Conservation (phyloP, 1,139 yeast species). For the Blastobotrys illinoisensis region DNA sequence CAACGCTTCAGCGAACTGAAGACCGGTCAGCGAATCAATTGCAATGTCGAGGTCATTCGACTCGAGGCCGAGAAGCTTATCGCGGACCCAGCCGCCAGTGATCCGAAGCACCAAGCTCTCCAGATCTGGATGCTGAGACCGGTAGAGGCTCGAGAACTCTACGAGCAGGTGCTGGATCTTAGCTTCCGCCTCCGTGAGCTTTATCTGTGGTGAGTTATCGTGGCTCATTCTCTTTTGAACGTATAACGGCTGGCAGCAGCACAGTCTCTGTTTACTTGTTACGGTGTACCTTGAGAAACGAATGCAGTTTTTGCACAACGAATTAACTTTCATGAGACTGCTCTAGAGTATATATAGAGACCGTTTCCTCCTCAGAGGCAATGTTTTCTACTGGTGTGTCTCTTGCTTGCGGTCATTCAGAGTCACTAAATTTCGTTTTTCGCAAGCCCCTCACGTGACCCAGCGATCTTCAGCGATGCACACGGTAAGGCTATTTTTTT, state of each 20-base stretch:
- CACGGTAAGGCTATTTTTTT: no score
- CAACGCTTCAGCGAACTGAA: slow-evolving; percentile 69
- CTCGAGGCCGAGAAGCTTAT: slow-evolving; percentile 71
- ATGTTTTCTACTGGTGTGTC: not conserved
- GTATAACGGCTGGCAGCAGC: not conserved
- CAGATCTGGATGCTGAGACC: slow-evolving; percentile 6
- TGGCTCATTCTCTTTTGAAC: not conserved
- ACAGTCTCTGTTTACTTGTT: not conserved
- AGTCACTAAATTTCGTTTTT: not conserved
- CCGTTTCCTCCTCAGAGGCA: not conserved
- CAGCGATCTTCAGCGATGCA: no score
- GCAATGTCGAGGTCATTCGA: slow-evolving; percentile 92
- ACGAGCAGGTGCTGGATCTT: slow-evolving; percentile 43
- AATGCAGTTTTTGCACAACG: not conserved
- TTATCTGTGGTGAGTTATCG: slow-evolving; percentile 23
- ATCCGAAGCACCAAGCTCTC: slow-evolving; percentile 56
- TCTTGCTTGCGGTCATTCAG: not conserved
- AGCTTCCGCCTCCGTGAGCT: slow-evolving; percentile 44
- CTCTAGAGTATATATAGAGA: not conserved
- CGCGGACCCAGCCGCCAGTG: slow-evolving; percentile 99
- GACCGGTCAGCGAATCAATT: slow-evolving; percentile 76
- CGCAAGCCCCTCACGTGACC: not conserved
- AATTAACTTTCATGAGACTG: not conserved
- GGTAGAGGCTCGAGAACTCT: slow-evolving; percentile 24
- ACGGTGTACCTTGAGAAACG: not conserved